Evolutionary conservation across 23 red algal genomes (phyloP).

Genomic region (Gracilaria gracilis): DNA sequence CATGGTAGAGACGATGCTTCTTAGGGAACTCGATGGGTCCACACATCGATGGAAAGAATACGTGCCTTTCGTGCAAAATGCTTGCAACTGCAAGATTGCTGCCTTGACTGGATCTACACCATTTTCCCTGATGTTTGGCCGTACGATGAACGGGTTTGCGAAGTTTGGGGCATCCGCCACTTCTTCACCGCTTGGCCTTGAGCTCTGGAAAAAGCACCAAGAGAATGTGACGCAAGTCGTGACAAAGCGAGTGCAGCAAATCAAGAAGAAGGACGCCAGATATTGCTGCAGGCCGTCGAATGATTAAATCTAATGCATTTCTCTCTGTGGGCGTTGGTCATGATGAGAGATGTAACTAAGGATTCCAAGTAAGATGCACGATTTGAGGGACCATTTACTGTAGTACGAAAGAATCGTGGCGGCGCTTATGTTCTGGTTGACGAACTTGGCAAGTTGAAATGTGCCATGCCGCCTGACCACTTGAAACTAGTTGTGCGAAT

Average conservation of each 20-base stretch:
- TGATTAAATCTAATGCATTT: background rate
- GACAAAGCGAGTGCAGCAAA: background rate
- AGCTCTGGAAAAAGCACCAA: background rate
- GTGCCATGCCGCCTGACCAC: background rate
- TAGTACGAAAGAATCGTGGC: conserved; percentile 27
- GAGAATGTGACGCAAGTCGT: background rate
- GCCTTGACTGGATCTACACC: conserved; percentile 15
- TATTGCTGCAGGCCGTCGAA: background rate
- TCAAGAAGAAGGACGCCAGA: conserved; percentile 2
- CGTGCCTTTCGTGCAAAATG: conserved; percentile 4
- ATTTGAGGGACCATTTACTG: conserved; percentile 16
- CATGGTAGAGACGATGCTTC: conserved; percentile 14
- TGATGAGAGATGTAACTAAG: conserved; percentile 10
- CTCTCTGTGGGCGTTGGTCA: background rate
- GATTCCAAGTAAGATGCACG: conserved; percentile 11
- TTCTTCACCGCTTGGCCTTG: background rate
- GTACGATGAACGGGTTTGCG: conserved; percentile 10
- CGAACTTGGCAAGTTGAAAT: background rate
- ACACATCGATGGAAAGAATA: conserved; percentile 32
- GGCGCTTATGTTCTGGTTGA: background rate
- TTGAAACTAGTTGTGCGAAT: conserved; percentile 1
- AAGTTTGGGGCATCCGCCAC: background rate
- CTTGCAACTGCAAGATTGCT: conserved; percentile 15
- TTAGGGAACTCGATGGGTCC: conserved; percentile 22
- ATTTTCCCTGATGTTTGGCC: conserved; percentile 7